A percentile compares a stretch with the other conserved stretches of the same genome.
phyloP scores from a whole-genome alignment of 1,139 yeast species.

The Saccharomyces hybrid region DNA sequence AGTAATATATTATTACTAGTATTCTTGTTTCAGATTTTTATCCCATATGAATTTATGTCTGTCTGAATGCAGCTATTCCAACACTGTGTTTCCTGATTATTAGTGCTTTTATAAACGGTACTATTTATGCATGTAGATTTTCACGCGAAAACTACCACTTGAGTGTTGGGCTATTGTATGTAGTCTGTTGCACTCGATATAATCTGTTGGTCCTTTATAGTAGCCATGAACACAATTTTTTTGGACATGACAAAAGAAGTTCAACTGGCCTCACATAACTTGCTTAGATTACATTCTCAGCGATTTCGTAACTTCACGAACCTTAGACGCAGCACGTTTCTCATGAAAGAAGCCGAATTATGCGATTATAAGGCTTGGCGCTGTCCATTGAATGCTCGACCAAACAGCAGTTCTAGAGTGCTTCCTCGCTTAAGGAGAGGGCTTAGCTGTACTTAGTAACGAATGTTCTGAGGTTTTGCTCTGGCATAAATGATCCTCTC shows the following conservation, averaged over 20 bases:
- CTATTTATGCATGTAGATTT: neutral
- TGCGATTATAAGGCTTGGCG: neutral
- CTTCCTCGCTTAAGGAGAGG: neutral
- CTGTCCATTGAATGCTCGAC: neutral
- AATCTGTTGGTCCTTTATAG: neutral
- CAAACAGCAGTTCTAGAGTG: neutral
- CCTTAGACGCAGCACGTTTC: neutral
- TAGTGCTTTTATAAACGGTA: neutral
- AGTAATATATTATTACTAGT: too few species aligned
- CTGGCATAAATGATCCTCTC: neutral
- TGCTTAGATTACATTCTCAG: neutral
- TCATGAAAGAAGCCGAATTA: neutral
- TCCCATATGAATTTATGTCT: too few species aligned
- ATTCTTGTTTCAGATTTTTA: too few species aligned
- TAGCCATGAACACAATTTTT: neutral
- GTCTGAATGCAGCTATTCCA: neutral
- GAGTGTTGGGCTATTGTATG: neutral
- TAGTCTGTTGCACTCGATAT: neutral
- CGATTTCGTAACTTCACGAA: neutral
- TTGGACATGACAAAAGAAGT: neutral
- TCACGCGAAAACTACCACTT: neutral
- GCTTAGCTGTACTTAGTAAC: neutral
- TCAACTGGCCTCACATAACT: neutral
- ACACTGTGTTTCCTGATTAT: neutral
- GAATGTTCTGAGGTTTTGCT: neutral